A percentile compares a stretch with the other conserved stretches of the same genome.
Evolutionary conservation across 148 eudicot genomes (phyloP).

Genomic region (Cornus florida): DNA sequence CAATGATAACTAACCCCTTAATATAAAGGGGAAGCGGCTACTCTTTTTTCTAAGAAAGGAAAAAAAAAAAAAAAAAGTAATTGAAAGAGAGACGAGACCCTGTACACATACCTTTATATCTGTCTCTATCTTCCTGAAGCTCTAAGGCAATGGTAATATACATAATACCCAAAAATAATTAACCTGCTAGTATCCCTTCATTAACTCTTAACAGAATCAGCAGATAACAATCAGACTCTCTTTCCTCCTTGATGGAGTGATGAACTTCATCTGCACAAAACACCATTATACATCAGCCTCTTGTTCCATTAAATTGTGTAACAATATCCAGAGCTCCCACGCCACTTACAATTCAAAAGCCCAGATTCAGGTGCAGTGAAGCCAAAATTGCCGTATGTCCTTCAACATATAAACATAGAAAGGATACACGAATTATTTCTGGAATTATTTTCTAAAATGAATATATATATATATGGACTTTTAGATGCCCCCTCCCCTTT

Average conservation of each 20-base stretch:
- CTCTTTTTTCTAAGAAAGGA: constrained; percentile 19
- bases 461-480: no score
- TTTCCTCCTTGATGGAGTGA: constrained; percentile 24
- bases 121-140: constrained; percentile 47
- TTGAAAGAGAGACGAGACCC: constrained; percentile 46
- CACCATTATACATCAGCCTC: constrained; percentile 11
- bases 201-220: constrained; percentile 9
- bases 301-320: not conserved
- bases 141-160: constrained; percentile 55
- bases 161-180: constrained; percentile 46
- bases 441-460: not conserved
- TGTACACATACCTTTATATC: constrained; percentile 75
- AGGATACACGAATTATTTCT: not conserved
- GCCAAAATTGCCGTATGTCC: not conserved
- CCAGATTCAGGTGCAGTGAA: not conserved
- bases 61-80: constrained; percentile 7
- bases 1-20: constrained; percentile 47
- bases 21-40: constrained; percentile 31
- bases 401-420: not conserved
- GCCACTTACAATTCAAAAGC: not conserved
- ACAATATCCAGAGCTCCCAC: constrained; percentile 1
- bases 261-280: constrained; percentile 29
- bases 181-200: constrained; percentile 28
- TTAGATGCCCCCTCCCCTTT: no score
- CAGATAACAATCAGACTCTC: constrained; percentile 11